These are phyloP conservation scores for Albizia julibrissin DNA, from an alignment of 306 rosid species.

Conservation along the genomic window DNA sequence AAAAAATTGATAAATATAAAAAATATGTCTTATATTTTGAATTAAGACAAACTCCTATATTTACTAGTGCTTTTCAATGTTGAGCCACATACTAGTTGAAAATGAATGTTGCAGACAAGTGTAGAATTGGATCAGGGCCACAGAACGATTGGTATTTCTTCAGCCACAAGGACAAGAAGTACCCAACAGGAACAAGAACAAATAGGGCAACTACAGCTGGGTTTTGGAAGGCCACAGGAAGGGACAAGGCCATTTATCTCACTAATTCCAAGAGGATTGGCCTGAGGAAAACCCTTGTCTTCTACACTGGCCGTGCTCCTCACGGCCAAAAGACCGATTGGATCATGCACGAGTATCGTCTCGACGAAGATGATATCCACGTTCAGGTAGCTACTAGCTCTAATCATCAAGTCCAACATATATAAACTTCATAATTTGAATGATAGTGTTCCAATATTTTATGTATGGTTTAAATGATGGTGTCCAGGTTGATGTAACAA, in stretches of 20 bases:
- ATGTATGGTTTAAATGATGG: no score
- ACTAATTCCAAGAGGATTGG: conserved; percentile 78
- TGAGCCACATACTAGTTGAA: no score
- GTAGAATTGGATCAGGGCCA: conserved; percentile 91
- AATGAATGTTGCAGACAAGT: conserved; percentile 57
- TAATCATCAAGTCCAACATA: no score
- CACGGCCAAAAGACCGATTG: conserved; percentile 96
- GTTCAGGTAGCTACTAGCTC: conserved; percentile 48
- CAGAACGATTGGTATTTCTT: conserved; percentile 98
- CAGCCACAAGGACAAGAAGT: conserved; percentile 96
- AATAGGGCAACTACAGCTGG: conserved; percentile 97
- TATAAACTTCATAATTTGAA: no score
- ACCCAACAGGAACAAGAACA: conserved; percentile 95
- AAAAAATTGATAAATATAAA: no score
- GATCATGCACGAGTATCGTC: conserved; percentile 99
- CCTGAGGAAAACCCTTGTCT: conserved; percentile 94
- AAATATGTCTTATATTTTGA: no score
- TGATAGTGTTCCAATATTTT: no score
- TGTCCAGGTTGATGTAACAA: no score
- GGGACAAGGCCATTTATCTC: conserved; percentile 88
- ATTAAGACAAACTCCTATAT: no score
- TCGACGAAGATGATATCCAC: conserved; percentile 65
- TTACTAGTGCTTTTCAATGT: no score
- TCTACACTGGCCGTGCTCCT: conserved; percentile 98
- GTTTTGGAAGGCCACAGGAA: conserved; percentile 98